Conservation (phyloP, 2,329 filamentous ascomycete genomes). For the Graphilbum sp. region DNA sequence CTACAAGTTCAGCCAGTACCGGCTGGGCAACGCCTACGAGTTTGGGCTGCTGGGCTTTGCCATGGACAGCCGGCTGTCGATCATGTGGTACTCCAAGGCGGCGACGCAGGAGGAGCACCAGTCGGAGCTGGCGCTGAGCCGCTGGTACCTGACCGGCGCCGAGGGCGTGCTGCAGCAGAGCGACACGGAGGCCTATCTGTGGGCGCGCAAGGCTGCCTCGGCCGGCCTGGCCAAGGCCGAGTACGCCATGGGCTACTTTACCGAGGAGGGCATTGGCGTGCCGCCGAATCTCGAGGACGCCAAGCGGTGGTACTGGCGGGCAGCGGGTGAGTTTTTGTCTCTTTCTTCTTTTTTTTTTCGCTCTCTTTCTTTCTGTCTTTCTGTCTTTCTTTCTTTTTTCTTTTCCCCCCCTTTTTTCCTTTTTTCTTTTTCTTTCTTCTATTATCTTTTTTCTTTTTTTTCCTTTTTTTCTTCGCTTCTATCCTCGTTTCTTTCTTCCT, state of each 20-base stretch:
- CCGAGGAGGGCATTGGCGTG: conserved; percentile 84
- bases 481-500: background rate
- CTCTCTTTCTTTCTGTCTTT: conserved; percentile 19
- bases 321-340: conserved; percentile 61
- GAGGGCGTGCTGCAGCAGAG: conserved; percentile 80
- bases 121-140: conserved; percentile 66
- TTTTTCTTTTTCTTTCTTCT: conserved; percentile 18
- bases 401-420: conserved; percentile 13
- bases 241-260: conserved; percentile 97
- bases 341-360: conserved; percentile 18
- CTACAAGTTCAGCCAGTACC: conserved; percentile 90
- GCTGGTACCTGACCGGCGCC: conserved; percentile 90
- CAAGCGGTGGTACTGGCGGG: conserved; percentile 95
- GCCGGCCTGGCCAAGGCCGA: conserved; percentile 84
- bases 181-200: conserved; percentile 91
- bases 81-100: conserved; percentile 86
- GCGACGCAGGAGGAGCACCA: conserved; percentile 91
- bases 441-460: conserved; percentile 23
- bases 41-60: conserved; percentile 72
- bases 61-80: conserved; percentile 70
- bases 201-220: conserved; percentile 84
- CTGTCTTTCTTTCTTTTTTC: conserved; percentile 13
- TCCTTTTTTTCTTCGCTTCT: conserved; percentile 14
- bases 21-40: conserved; percentile 75
- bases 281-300: conserved; percentile 81